phyloP scores from a whole-genome alignment of 1,284 basidiomycete species.

The Neonothopanus nambi region DNA sequence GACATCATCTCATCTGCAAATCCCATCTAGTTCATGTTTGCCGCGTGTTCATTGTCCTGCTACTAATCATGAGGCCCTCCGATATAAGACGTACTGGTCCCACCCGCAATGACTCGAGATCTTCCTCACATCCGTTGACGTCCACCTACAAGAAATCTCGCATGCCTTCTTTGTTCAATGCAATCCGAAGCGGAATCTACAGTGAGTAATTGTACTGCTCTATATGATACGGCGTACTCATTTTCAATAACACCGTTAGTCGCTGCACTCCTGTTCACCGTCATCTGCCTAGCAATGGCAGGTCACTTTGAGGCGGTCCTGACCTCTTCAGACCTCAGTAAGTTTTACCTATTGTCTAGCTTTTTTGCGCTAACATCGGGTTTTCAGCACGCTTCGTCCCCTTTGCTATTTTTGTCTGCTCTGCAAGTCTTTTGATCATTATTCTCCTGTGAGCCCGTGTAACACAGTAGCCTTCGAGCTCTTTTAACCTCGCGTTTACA shows the following conservation, averaged over 20 bases:
- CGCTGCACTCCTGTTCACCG: slow-evolving; percentile 66
- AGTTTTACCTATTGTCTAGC: slow-evolving; percentile 28
- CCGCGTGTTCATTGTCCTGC: slow-evolving; percentile 43
- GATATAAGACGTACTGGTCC: slow-evolving; percentile 22
- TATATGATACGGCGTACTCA: background rate
- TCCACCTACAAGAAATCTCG: slow-evolving; percentile 28
- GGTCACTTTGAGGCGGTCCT: slow-evolving; percentile 71
- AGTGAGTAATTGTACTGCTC: slow-evolving; percentile 7
- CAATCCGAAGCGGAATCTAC: slow-evolving; percentile 40
- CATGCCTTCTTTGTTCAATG: slow-evolving; percentile 61
- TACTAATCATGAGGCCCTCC: slow-evolving; percentile 40
- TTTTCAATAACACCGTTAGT: slow-evolving; percentile 36
- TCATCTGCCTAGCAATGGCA: slow-evolving; percentile 75
- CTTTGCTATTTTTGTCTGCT: slow-evolving; percentile 77
- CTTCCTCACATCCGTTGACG: slow-evolving; percentile 26
- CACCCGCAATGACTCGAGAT: slow-evolving; percentile 22
- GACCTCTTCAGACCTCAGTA: slow-evolving; percentile 75
- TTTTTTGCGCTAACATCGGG: slow-evolving; percentile 11
- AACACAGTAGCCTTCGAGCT: background rate
- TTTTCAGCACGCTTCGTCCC: slow-evolving; percentile 76
- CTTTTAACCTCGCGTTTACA: slow-evolving; percentile 26
- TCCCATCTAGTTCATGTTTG: slow-evolving; percentile 34
- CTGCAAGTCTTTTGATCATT: slow-evolving; percentile 65
- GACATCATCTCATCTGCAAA: background rate
- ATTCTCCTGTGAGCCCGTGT: slow-evolving; percentile 54